Percentiles rank a stretch among this genome's conserved stretches.
Conservation (phyloP, 202 grass and related monocot genomes). For the Saccharum hybrid region DNA sequence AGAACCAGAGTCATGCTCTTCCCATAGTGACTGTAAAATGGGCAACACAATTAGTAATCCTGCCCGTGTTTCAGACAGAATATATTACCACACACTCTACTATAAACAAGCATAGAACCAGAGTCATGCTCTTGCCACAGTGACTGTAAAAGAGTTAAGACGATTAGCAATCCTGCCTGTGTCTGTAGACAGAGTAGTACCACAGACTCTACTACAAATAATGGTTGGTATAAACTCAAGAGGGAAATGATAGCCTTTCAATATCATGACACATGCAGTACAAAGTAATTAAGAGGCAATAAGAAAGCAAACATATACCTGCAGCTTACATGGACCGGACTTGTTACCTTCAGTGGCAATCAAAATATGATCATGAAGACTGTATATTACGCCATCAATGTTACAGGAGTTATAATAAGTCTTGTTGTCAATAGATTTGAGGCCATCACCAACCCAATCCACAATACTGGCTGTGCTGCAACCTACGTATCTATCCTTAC, state of each 20-base stretch:
- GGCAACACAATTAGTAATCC: constrained; percentile 17
- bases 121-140: constrained; percentile 54
- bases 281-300: background rate
- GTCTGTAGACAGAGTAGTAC: constrained; percentile 26
- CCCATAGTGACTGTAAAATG: constrained; percentile 51
- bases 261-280: background rate
- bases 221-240: background rate
- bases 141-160: constrained; percentile 34
- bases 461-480: constrained; percentile 32
- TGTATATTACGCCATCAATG: constrained; percentile 47
- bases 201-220: background rate
- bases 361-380: constrained; percentile 53
- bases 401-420: constrained; percentile 51
- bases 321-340: constrained; percentile 42
- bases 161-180: constrained; percentile 3
- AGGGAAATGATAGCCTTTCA: background rate
- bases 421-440: constrained; percentile 44
- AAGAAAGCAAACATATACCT: constrained; percentile 41
- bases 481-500: constrained; percentile 12
- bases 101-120: constrained; percentile 35
- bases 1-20: constrained; percentile 54
- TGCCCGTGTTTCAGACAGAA: constrained; percentile 24
- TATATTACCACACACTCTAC: constrained; percentile 3
- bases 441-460: constrained; percentile 59
- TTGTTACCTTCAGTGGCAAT: constrained; percentile 34